A percentile compares a stretch with the other conserved stretches of the same genome.
These are phyloP conservation scores for Pterocarpus macrocarpus DNA, from an alignment of 306 rosid genomes.

Conservation along the genomic window DNA sequence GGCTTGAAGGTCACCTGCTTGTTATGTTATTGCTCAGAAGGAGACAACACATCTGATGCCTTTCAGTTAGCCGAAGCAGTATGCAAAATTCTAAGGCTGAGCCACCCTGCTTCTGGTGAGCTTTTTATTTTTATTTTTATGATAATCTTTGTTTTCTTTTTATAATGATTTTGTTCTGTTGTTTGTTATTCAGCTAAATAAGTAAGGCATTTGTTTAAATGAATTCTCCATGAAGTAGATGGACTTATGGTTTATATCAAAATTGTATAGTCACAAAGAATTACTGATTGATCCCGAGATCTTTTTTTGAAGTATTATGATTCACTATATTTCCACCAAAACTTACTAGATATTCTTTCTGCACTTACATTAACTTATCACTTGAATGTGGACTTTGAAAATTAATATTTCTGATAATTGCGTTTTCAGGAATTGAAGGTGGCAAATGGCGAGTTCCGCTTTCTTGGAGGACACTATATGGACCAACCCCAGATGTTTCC, in stretches of 20 bases:
- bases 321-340: not conserved
- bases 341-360: not conserved
- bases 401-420: slow-evolving; percentile 25
- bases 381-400: slow-evolving; percentile 21
- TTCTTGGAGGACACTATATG: slow-evolving; percentile 86
- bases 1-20: slow-evolving; percentile 93
- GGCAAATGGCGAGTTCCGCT: slow-evolving; percentile 74
- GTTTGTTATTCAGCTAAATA: slow-evolving; percentile 23
- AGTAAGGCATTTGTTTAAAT: slow-evolving; percentile 11
- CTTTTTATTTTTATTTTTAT: not conserved
- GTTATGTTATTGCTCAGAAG: slow-evolving; percentile 93
- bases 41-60: slow-evolving; percentile 91
- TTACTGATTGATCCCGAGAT: no score
- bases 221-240: slow-evolving; percentile 6
- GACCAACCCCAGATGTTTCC: slow-evolving; percentile 84
- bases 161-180: slow-evolving; percentile 19
- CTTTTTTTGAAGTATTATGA: not conserved
- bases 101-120: slow-evolving; percentile 65
- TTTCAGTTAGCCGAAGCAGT: slow-evolving; percentile 85
- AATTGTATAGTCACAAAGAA: not conserved
- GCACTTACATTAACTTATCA: not conserved
- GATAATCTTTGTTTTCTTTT: slow-evolving; percentile 8
- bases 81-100: slow-evolving; percentile 63
- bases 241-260: not conserved
- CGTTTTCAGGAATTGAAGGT: slow-evolving; percentile 60